A percentile compares a stretch with the other conserved stretches of the same genome.
Conservation (phyloP, 768 basidiomycete genomes). For the Sporobolomyces phaffii region DNA sequence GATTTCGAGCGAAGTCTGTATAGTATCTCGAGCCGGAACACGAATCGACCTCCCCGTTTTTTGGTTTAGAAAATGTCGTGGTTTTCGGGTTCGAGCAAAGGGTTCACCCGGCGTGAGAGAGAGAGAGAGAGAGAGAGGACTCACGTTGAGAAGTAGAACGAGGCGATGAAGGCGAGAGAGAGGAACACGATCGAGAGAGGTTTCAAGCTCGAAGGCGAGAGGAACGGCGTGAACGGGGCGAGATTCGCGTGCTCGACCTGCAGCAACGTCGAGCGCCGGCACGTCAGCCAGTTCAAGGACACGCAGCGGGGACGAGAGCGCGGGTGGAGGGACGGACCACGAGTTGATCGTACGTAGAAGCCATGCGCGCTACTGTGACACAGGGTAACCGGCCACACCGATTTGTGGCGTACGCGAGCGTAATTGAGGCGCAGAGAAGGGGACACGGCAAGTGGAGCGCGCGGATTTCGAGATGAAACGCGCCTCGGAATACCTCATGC, state of each 20-base stretch:
- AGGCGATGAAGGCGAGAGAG: slow-evolving; percentile 11
- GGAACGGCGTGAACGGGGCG: neutral
- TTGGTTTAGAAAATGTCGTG: no score
- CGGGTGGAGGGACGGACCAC: neutral
- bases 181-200: slow-evolving; percentile 4
- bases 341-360: slow-evolving; percentile 7
- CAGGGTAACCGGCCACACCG: no score
- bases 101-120: no score
- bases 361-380: neutral
- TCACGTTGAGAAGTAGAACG: slow-evolving; percentile 18
- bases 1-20: slow-evolving; percentile 6
- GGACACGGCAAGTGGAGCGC: no score
- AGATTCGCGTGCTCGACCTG: neutral
- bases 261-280: no score
- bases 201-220: neutral
- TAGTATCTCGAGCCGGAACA: no score
- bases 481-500: no score
- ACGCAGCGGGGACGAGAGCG: neutral
- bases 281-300: neutral
- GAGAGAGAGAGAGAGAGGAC: neutral
- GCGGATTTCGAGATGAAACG: no score
- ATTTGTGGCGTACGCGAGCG: no score
- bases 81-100: no score
- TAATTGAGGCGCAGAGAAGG: no score
- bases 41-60: no score